Evolutionary conservation across 2,329 filamentous ascomycete genomes (phyloP).

Genomic region (Hypocreales sp.): DNA sequence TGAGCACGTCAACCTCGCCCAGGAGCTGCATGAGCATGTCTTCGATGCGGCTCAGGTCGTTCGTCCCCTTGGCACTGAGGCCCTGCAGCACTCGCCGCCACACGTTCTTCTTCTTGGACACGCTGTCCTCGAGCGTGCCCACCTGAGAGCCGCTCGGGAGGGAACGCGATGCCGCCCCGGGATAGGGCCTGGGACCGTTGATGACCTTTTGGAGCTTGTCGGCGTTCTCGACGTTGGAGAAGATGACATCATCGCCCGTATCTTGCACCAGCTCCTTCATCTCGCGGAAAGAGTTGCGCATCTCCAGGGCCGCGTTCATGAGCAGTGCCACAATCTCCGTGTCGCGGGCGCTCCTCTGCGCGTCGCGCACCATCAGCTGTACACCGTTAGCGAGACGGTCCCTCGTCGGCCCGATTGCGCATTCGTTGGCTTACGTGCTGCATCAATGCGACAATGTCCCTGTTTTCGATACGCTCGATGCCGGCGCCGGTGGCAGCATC

Average conservation of each 20-base stretch:
- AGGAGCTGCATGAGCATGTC: conserved; percentile 86
- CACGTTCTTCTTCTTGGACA: conserved; percentile 79
- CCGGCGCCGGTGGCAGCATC: conserved; percentile 78
- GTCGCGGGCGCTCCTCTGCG: conserved; percentile 87
- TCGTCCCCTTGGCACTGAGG: conserved; percentile 72
- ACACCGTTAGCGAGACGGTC: conserved; percentile 10
- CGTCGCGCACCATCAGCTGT: conserved; percentile 84
- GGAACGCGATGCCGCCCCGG: conserved; percentile 46
- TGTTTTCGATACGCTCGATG: conserved; percentile 84
- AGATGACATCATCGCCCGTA: conserved; percentile 69
- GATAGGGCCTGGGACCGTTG: conserved; percentile 73
- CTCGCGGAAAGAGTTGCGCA: conserved; percentile 91
- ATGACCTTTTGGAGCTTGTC: conserved; percentile 73
- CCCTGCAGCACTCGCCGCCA: conserved; percentile 89
- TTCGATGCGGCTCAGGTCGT: conserved; percentile 77
- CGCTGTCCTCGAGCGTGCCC: conserved; percentile 37
- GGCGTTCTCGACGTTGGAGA: conserved; percentile 75
- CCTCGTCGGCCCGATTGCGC: neutral
- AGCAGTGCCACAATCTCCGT: conserved; percentile 93
- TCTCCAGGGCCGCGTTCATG: conserved; percentile 86
- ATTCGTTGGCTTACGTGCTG: conserved; percentile 56
- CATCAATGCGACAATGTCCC: conserved; percentile 95
- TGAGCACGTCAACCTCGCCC: conserved; percentile 76
- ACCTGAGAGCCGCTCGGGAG: conserved; percentile 39
- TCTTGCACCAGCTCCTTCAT: conserved; percentile 86